Conservation (phyloP, 352 stramenopile genomes). For the Pythium graminicola region DNA sequence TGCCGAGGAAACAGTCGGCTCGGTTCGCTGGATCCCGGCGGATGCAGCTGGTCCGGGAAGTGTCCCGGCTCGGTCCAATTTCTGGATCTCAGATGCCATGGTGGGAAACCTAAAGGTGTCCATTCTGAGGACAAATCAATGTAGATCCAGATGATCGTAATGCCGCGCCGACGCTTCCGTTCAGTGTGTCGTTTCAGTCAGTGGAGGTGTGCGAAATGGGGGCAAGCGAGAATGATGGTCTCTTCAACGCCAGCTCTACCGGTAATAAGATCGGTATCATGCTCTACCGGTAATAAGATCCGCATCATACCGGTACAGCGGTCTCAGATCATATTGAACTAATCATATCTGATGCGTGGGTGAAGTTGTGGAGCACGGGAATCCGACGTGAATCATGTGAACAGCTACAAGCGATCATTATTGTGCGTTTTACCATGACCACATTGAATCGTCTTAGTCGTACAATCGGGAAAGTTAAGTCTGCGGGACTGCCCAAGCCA, state of each 20-base stretch:
- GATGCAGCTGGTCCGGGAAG: too few relatives aligned
- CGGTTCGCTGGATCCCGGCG: not conserved
- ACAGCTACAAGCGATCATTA: not conserved
- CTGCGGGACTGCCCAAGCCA: conserved; percentile 28
- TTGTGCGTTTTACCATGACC: conserved; percentile 20
- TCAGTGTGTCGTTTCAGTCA: conserved; percentile 22
- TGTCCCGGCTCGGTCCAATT: too few relatives aligned
- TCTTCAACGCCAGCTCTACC: conserved; percentile 12
- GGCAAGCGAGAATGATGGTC: conserved; percentile 19
- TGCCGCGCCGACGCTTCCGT: conserved; percentile 4
- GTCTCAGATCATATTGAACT: too few relatives aligned
- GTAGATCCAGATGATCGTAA: too few relatives aligned
- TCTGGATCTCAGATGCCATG: conserved; percentile 19
- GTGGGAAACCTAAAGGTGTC: conserved; percentile 21
- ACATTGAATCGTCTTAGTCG: conserved; percentile 53
- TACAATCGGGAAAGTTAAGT: conserved; percentile 49
- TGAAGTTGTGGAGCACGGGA: not conserved
- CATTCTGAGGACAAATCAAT: too few relatives aligned
- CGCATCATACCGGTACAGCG: not conserved
- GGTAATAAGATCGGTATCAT: conserved; percentile 11
- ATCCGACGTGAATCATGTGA: conserved; percentile 10
- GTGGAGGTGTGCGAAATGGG: not conserved
- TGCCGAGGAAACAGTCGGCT: too few relatives aligned
- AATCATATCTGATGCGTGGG: too few relatives aligned
- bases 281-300: too few relatives aligned